Evolutionary conservation across 2,329 filamentous ascomycete species (phyloP).

Genomic region (Botrytis medusae): DNA sequence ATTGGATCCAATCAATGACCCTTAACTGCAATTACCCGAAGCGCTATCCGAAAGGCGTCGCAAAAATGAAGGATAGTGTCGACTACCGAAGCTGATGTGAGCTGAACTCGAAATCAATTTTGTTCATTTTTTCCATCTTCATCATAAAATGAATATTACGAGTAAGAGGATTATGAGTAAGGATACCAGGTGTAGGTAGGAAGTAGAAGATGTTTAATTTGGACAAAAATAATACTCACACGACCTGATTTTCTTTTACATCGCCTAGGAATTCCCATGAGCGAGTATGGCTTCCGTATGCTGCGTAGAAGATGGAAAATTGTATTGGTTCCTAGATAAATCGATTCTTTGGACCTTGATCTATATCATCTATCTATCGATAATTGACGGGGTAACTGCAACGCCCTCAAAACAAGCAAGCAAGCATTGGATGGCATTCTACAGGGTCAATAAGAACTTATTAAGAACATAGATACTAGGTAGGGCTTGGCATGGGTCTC

Average conservation of each 20-base stretch:
- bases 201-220: neutral
- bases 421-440: conserved; percentile 2
- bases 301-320: conserved; percentile 1
- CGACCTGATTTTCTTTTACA: neutral
- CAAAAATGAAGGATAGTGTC: conserved; percentile 20
- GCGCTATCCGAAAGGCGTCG: conserved; percentile 22
- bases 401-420: neutral
- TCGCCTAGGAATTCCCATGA: neutral
- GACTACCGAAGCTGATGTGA: conserved; percentile 22
- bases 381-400: conserved; percentile 1
- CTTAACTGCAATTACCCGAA: conserved; percentile 20
- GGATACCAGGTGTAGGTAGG: neutral
- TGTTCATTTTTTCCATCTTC: conserved; percentile 1
- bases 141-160: neutral
- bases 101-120: conserved; percentile 6
- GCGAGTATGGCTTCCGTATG: neutral
- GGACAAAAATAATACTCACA: neutral
- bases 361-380: neutral
- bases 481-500: neutral
- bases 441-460: neutral
- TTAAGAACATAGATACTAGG: neutral
- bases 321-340: conserved; percentile 11
- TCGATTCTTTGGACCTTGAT: conserved; percentile 6
- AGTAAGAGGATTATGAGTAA: neutral
- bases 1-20: conserved; percentile 3